These are phyloP conservation scores for Globisporangium okanoganense DNA, from an alignment of 352 stramenopile genomes.

Conservation along the genomic window DNA sequence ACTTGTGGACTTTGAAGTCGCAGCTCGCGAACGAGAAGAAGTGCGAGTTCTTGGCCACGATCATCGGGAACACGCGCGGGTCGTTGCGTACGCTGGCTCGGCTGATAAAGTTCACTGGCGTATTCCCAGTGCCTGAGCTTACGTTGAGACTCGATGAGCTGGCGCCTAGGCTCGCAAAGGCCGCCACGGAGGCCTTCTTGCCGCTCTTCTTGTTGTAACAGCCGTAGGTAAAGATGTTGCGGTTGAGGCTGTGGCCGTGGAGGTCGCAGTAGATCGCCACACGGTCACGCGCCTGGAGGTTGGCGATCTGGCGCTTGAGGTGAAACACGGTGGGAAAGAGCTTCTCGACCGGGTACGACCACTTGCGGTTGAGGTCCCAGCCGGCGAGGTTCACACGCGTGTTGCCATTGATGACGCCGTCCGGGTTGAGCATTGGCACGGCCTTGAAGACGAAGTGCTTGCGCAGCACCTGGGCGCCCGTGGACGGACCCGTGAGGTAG, in stretches of 20 bases:
- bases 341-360: conserved; percentile 70
- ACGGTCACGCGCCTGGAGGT: conserved; percentile 48
- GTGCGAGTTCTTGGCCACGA: conserved; percentile 61
- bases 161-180: background rate
- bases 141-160: conserved; percentile 1
- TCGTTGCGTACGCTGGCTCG: conserved; percentile 39
- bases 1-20: conserved; percentile 89
- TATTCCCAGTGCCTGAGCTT: background rate
- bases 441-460: conserved; percentile 88
- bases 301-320: conserved; percentile 66
- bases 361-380: conserved; percentile 83
- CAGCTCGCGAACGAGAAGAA: conserved; percentile 85
- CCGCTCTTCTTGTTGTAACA: conserved; percentile 50
- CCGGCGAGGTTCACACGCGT: conserved; percentile 85
- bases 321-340: conserved; percentile 79
- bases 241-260: conserved; percentile 78
- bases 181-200: conserved; percentile 10
- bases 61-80: conserved; percentile 75
- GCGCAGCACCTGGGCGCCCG: conserved; percentile 60
- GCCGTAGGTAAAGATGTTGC: conserved; percentile 87
- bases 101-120: background rate
- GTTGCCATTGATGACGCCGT: conserved; percentile 92
- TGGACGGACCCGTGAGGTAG: conserved; percentile 73
- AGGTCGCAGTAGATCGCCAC: conserved; percentile 84
- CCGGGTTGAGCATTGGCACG: conserved; percentile 91